Conservation (phyloP, 2,329 filamentous ascomycete genomes). For the Talaromyces sp. region DNA sequence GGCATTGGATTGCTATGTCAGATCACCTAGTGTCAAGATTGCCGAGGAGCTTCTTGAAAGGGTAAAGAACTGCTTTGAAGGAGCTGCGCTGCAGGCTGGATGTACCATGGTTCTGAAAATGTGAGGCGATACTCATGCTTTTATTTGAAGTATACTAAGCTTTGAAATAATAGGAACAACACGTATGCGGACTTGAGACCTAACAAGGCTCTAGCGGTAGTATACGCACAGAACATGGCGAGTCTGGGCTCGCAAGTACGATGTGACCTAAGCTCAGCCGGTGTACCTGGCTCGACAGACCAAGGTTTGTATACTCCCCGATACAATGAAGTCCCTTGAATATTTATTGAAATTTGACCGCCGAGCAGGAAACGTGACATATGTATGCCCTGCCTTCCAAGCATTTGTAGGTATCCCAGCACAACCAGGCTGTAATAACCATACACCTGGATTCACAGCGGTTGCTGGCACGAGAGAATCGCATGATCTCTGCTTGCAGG, state of each 20-base stretch:
- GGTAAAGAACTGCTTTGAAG: neutral
- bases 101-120: neutral
- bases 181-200: constrained; percentile 1
- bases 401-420: neutral
- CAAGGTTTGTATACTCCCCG: neutral
- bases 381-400: constrained; percentile 4
- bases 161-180: neutral
- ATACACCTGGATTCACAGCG: constrained; percentile 4
- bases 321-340: too few species aligned
- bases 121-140: neutral
- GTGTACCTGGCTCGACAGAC: constrained; percentile 1
- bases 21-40: constrained; percentile 5
- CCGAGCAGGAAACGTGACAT: neutral
- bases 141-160: too few species aligned
- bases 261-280: neutral
- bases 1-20: constrained; percentile 3
- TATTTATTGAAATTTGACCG: too few species aligned
- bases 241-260: neutral
- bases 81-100: neutral
- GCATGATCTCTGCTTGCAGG: constrained; percentile 5
- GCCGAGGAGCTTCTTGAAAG: neutral
- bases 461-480: constrained; percentile 1
- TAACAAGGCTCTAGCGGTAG: neutral
- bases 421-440: constrained; percentile 1
- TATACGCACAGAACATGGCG: neutral